Base-by-base conservation (phyloP, 768 basidiomycete genomes). In the Pisolithus orientalis region DNA sequence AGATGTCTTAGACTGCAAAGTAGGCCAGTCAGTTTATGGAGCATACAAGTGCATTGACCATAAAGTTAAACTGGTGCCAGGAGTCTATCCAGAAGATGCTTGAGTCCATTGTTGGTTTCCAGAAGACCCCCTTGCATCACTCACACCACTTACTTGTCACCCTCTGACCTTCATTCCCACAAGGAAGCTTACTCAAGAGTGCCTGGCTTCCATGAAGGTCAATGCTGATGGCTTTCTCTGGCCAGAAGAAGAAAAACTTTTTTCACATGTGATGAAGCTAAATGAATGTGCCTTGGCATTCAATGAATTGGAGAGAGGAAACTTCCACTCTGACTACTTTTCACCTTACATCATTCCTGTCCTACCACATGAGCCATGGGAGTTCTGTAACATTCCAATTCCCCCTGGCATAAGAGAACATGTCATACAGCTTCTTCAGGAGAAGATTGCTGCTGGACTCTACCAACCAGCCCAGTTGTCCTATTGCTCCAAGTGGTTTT, bases 401-500 rank as follows among this genome's bases (percentile, higher is more conserved):
- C 65, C 63, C 9, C 64, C 63, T 13, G 63, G 63, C 1, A 62
- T 65, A 8, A 57, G 54, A 34, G 38, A 59, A 0, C 50, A 66
- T 32, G 58, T 67, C 0, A 29, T 50, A 10, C 43, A 52, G 34
- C 48, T 37, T 5, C 31, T 52, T 27, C 8, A 21, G 16, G 25
- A 31, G 1, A 76, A 76, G 53, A 65, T 75, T n/a, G 59, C 52
- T 0, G 59, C 71, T 0, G 72, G 76, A 3, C 68, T 75, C 0
- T 76, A 74, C 48, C 69, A 78, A 59, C 66, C 61, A 0, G 70
- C 65, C 0, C 63, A 72, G 39, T 65, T 65, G 0, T 70, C 73
- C 0, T 78, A 77, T 32, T 53, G 66, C 0, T 70, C 69, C 0
- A 47, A 63, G 6, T 75, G 70, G 72, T 78, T 75, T 48, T 68